phyloP scores from a whole-genome alignment of 208 protist species.

The Endotrypanum monterogeii region DNA sequence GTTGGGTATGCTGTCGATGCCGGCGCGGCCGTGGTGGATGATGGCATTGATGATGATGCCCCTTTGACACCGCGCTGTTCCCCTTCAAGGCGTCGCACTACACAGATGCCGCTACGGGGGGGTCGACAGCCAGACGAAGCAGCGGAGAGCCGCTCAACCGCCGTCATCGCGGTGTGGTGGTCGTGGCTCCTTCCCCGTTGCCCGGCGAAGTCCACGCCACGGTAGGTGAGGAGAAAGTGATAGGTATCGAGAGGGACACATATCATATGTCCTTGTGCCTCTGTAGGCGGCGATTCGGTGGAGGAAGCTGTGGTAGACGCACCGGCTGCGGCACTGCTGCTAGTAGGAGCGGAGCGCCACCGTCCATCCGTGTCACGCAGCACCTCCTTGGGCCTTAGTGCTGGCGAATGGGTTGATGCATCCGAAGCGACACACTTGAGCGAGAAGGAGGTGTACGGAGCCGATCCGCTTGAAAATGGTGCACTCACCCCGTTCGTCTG shows the following conservation, averaged over 20 bases:
- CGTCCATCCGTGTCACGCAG: constrained; percentile 1
- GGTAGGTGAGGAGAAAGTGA: constrained; percentile 28
- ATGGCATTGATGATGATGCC: neutral
- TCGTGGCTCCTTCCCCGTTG: neutral
- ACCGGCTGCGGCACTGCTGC: neutral
- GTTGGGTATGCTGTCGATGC: constrained; percentile 3
- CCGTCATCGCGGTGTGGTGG: neutral
- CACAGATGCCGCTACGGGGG: constrained; percentile 19
- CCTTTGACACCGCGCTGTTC: neutral
- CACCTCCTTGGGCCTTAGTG: neutral
- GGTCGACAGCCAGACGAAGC: constrained; percentile 17
- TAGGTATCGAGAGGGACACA: constrained; percentile 31
- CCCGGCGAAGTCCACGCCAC: constrained; percentile 1
- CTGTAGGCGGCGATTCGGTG: neutral
- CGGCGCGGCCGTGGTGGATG: neutral
- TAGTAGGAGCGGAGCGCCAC: constrained; percentile 3
- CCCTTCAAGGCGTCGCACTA: constrained; percentile 28
- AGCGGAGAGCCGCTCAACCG: constrained; percentile 15
- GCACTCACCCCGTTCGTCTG: neutral
- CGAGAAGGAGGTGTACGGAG: constrained; percentile 15
- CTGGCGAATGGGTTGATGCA: neutral
- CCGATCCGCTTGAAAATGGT: constrained; percentile 20
- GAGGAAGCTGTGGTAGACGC: neutral
- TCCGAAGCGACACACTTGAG: neutral
- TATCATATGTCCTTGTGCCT: neutral